Conservation (phyloP, 495 filamentous ascomycete genomes). For the Diplogelasinospora grovesii region DNA sequence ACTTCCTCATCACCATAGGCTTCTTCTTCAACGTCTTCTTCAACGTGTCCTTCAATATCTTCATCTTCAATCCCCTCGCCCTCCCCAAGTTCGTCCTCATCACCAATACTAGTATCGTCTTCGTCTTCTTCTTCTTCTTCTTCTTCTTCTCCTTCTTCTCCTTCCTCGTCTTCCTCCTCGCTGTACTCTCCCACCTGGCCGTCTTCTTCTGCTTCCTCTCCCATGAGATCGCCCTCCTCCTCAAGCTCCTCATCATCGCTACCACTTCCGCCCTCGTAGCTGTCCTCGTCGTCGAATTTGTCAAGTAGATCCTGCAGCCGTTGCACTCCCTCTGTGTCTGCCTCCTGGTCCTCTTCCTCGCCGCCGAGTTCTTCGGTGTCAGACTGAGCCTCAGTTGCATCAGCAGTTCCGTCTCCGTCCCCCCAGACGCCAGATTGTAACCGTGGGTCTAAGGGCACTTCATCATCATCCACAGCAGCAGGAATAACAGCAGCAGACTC, state of each 20-base stretch:
- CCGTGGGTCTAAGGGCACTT: too few species aligned
- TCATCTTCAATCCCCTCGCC: background rate
- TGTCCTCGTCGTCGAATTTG: conserved; percentile 15
- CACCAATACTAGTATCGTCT: background rate
- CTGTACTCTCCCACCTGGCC: conserved; percentile 1
- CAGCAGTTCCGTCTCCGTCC: background rate
- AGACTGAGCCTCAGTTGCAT: conserved; percentile 5
- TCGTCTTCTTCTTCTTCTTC: background rate
- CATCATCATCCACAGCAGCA: background rate
- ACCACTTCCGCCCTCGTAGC: conserved; percentile 13
- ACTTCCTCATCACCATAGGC: background rate
- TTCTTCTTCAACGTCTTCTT: background rate
- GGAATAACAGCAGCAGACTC: background rate
- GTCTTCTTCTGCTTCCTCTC: conserved; percentile 6
- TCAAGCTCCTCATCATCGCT: conserved; percentile 16
- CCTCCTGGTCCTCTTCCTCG: conserved; percentile 5
- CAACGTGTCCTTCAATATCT: background rate
- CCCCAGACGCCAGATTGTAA: too few species aligned
- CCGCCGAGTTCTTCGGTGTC: conserved; percentile 4
- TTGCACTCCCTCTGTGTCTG: conserved; percentile 2
- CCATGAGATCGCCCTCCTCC: conserved; percentile 11
- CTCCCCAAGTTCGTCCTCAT: background rate
- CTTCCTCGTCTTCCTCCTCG: conserved; percentile 5
- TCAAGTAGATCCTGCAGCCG: conserved; percentile 13
- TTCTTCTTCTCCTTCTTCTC: background rate